Evolutionary conservation across 2,329 filamentous ascomycete genomes (phyloP).

Genomic region (Paramyrothecium roridum): DNA sequence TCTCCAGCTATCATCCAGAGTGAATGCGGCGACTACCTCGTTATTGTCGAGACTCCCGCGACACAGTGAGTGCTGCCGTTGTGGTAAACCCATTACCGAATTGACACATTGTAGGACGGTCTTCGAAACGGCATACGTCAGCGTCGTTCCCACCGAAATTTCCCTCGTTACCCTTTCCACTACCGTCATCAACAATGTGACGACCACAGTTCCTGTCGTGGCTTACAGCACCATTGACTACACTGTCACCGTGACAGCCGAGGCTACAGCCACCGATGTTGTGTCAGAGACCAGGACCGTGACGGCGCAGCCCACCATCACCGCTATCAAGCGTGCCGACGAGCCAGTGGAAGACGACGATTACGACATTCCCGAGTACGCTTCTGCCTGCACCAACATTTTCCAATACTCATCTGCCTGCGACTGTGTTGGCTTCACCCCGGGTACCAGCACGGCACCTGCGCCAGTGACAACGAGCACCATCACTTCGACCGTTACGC

Average conservation of each 20-base stretch:
- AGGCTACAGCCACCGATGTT: neutral
- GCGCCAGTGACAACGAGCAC: constrained; percentile 5
- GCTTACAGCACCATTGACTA: constrained; percentile 1
- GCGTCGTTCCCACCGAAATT: constrained; percentile 2
- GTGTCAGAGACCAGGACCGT: constrained; percentile 1
- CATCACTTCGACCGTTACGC: constrained; percentile 7
- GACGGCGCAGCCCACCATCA: constrained; percentile 1
- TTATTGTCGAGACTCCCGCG: constrained; percentile 2
- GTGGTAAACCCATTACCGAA: neutral
- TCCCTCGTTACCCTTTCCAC: neutral
- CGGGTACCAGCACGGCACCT: constrained; percentile 12
- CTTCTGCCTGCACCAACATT: constrained; percentile 14
- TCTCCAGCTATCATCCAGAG: constrained; percentile 2
- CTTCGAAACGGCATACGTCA: constrained; percentile 2
- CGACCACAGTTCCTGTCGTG: constrained; percentile 2
- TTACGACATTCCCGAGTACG: constrained; percentile 14
- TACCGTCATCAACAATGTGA: constrained; percentile 4
- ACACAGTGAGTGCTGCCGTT: neutral
- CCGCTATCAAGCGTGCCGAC: neutral
- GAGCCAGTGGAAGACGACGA: neutral
- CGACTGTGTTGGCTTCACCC: constrained; percentile 17
- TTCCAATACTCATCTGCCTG: constrained; percentile 19
- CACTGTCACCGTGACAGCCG: constrained; percentile 1
- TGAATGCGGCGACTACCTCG: constrained; percentile 5
- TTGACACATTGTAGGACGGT: constrained; percentile 1